Base-by-base conservation (phyloP, 495 filamentous ascomycete genomes). In the Podospora sp. region DNA sequence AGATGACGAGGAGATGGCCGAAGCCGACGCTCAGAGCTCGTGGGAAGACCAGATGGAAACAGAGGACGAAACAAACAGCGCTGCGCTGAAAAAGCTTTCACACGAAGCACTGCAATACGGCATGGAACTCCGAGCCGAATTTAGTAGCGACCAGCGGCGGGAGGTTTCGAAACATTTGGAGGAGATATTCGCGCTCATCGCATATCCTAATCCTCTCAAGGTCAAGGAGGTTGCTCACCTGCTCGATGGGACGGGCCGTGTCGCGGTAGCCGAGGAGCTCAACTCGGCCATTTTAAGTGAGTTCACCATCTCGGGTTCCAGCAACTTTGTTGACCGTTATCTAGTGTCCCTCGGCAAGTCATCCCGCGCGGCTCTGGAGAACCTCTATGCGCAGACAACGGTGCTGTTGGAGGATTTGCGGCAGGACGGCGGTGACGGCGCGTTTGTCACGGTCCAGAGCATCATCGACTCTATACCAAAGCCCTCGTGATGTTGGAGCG, bases 201-300 rank as follows among this genome's bases (percentile, higher is more conserved):
- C 94, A 2, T 98, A 97, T 71, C 77, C 85, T 18, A 90, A 97
- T 74, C 92, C 94, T 16, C 84, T 88, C 29, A 86, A 88, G 71
- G 86, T 89, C 26, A 89, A 90, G 72, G 87, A 91, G 58, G 83
- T 96, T 65, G 87, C 90, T n/a, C 90, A 90, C 74, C 79, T 97
- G 71, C 78, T 98, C 63, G 92, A 97, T 72, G 84, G 84, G 16
- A 84, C 83, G 14, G 92, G 91, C 2, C 82, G 95, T 62, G 87
- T 90, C 35, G 84, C 87, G 57, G 92, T 98, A 57, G 93, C 93
- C 21, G 95, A 99, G 80, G 94, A 96, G 79, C 79, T 99, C 68
- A 98, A 98, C 76, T 91, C 92, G 67, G 95, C 92, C 46, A 97
- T 99, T 68, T 78, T 99, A 61, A 90, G 94, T 97, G 84, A 72